Evolutionary conservation across 1,284 basidiomycete genomes (phyloP).

Genomic region (Trametes hirsuta): DNA sequence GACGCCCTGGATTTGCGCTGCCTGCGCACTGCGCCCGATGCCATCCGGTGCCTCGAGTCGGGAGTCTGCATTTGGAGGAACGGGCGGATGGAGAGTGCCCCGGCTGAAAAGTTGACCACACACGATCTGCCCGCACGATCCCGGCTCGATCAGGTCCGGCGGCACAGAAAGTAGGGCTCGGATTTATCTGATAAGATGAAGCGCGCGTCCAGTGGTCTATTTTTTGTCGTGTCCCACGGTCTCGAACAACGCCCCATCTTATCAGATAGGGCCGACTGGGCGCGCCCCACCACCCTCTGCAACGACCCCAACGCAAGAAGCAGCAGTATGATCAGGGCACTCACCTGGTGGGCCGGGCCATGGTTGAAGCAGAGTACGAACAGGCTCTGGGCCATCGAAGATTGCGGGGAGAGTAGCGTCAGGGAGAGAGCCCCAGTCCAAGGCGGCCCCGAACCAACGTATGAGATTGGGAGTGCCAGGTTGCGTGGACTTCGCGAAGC

Average conservation of each 20-base stretch:
- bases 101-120: no score
- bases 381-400: no score
- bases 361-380: neutral
- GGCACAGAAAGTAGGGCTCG: neutral
- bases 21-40: no score
- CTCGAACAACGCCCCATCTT: slow-evolving; percentile 10
- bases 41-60: neutral
- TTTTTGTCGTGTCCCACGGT: neutral
- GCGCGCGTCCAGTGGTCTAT: neutral
- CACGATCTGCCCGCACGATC: no score
- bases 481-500: neutral
- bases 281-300: neutral
- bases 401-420: no score
- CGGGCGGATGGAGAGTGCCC: no score
- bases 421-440: no score
- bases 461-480: neutral
- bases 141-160: no score
- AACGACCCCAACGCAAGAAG: neutral
- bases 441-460: no score
- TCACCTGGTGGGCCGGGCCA: slow-evolving; percentile 2
- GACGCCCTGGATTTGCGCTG: no score
- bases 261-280: slow-evolving; percentile 23
- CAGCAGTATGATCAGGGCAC: slow-evolving; percentile 1
- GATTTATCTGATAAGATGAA: slow-evolving; percentile 1
- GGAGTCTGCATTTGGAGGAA: neutral